Base-by-base conservation (phyloP, 768 basidiomycete species). In the Agaricus blazei region DNA sequence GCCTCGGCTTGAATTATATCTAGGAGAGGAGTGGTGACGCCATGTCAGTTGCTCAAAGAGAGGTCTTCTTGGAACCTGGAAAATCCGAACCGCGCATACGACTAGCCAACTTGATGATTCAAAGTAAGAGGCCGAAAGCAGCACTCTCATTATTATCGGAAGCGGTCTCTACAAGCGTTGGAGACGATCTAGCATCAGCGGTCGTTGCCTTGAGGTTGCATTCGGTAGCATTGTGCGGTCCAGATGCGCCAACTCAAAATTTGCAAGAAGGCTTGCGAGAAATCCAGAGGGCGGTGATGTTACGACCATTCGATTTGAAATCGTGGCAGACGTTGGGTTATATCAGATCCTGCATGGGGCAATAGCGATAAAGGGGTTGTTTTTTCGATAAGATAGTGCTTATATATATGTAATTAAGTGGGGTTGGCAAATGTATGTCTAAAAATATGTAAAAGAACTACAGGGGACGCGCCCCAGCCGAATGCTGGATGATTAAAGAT, bases 281-380 rank as follows among this genome's bases (percentile, higher is more conserved):
- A 51, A 82, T 83, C 11, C 87, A 89, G 63, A 81, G 80, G 63
- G 82, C 82, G 1, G 72, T 90, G 48, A 75, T 83, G 76, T 71
- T 90, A 46, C 68, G 76, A 2, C 86, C 86, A 15, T 82, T 78
- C 62, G 73, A 77, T 19, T 36, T 63, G 52, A 67, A 61, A 31
- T 79, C 73, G 52, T 91, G 88, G 90, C 67, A 75, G 61, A 75
- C 77, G 26, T 64, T 90, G 57, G 84, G 81, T 15, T 83, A 77
- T 70, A 76, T 82, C 58, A 73, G 72, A 56, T 67, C 64, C 48
- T 51, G 57, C 45, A 50, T 54, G 46, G 40, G 11, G 31, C 26
- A 8, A 54, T 37, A 9, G 38, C 24, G 29, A 56, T 43, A 52
- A 34, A 34, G 34, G 34, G 24, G 28, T 43, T 19, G 44, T 23